Conservation (phyloP, 306 rosid genomes). For the Vigna reflexopilosa region DNA sequence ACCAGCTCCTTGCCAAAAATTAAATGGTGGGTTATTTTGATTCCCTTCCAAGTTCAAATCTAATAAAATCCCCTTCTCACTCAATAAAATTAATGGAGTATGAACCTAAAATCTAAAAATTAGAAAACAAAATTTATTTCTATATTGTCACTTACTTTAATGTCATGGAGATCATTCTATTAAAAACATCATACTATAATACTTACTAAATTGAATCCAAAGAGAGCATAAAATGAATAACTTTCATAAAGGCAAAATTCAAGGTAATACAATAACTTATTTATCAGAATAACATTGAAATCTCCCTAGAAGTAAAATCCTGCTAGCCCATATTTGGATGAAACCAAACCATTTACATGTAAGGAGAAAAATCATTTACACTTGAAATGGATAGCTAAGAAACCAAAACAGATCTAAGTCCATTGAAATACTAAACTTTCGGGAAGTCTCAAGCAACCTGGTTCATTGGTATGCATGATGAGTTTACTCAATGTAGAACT, state of each 20-base stretch:
- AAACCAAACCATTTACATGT: slow-evolving; percentile 37
- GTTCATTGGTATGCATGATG: slow-evolving; percentile 6
- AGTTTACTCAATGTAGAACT: no score
- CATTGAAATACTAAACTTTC: slow-evolving; percentile 32
- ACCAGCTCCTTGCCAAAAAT: no score
- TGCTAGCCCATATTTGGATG: slow-evolving; percentile 2
- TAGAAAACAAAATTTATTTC: neutral
- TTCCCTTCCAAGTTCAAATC: no score
- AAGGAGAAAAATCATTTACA: slow-evolving; percentile 48
- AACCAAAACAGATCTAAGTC: slow-evolving; percentile 26
- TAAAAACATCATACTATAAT: neutral
- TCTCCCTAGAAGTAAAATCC: slow-evolving; percentile 12
- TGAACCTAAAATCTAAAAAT: neutral
- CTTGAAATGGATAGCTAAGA: slow-evolving; percentile 24
- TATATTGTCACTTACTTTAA: neutral
- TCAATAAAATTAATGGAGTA: no score
- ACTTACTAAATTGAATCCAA: neutral
- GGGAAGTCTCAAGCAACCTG: slow-evolving; percentile 34
- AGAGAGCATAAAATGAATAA: neutral
- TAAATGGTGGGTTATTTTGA: no score
- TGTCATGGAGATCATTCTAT: neutral
- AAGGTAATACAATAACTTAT: neutral
- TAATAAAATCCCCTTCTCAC: no score
- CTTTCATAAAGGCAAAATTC: neutral
- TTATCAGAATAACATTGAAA: neutral